phyloP scores from a whole-genome alignment of 805 yeast species.

The Naumovozyma baii region DNA sequence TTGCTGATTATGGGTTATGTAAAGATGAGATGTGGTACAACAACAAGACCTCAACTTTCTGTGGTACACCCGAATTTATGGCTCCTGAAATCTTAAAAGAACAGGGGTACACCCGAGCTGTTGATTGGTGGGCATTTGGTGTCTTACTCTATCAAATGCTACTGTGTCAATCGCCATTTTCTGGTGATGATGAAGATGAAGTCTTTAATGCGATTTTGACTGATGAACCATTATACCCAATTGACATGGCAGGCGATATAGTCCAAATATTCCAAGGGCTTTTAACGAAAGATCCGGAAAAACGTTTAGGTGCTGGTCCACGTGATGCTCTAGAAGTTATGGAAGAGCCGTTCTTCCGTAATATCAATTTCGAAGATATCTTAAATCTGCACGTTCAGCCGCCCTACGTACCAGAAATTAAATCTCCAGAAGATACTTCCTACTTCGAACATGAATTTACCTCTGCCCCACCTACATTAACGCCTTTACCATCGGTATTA shows the following conservation, averaged over 20 bases:
- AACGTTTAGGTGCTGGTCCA: conserved; percentile 79
- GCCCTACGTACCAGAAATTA: conserved; percentile 82
- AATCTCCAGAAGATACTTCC: conserved; percentile 80
- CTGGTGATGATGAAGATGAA: conserved; percentile 95
- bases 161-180: conserved; percentile 90
- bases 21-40: conserved; percentile 86
- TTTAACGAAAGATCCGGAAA: conserved; percentile 76
- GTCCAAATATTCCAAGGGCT: conserved; percentile 88
- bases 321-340: conserved; percentile 87
- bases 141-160: conserved; percentile 93
- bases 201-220: conserved; percentile 92
- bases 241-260: conserved; percentile 94
- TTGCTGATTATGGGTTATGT: conserved; percentile 96
- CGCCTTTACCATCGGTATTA: conserved; percentile 85
- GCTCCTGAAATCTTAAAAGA: conserved; percentile 96
- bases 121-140: conserved; percentile 99
- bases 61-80: conserved; percentile 99
- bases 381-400: conserved; percentile 63
- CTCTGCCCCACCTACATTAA: conserved; percentile 84
- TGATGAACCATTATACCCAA: conserved; percentile 94
- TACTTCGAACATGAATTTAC: conserved; percentile 94
- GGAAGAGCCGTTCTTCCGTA: conserved; percentile 90
- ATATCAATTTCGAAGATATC: conserved; percentile 84
- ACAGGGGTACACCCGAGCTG: conserved; percentile 85
- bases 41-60: conserved; percentile 82